These are phyloP conservation scores for Podospora pseudocomata DNA, from an alignment of 495 filamentous ascomycete genomes.

Conservation along the genomic window DNA sequence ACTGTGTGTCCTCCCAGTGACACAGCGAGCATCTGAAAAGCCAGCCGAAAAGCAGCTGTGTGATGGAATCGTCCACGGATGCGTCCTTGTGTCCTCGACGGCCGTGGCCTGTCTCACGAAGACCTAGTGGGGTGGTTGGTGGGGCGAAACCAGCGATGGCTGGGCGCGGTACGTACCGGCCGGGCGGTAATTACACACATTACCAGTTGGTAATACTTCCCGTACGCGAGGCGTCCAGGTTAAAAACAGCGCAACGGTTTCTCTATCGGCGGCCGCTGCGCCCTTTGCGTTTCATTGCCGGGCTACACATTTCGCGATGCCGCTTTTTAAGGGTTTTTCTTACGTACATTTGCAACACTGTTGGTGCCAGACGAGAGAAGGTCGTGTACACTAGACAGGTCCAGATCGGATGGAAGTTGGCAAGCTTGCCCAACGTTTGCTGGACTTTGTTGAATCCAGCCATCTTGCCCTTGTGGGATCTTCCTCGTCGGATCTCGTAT, in stretches of 20 bases:
- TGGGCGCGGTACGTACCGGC: neutral
- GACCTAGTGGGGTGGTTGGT: neutral
- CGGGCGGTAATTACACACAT: neutral
- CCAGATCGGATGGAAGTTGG: neutral
- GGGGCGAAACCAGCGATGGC: neutral
- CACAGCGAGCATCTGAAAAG: neutral
- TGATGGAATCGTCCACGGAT: neutral
- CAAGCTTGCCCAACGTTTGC: neutral
- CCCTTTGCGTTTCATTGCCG: conserved; percentile 7
- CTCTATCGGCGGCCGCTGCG: conserved; percentile 2
- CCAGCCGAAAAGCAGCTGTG: neutral
- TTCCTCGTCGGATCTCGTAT: neutral
- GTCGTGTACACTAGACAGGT: neutral
- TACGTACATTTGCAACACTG: conserved; percentile 6
- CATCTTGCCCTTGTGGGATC: neutral
- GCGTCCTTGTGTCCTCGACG: neutral
- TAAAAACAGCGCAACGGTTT: neutral
- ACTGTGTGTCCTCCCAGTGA: neutral
- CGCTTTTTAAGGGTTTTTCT: conserved; percentile 7
- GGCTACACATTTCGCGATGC: conserved; percentile 2
- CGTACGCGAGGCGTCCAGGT: neutral
- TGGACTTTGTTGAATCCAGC: neutral
- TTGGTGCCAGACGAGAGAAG: neutral
- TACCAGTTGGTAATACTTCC: neutral
- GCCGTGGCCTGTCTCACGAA: neutral